Evolutionary conservation across 208 protist genomes (phyloP).

Genomic region (Leishmania turanica): DNA sequence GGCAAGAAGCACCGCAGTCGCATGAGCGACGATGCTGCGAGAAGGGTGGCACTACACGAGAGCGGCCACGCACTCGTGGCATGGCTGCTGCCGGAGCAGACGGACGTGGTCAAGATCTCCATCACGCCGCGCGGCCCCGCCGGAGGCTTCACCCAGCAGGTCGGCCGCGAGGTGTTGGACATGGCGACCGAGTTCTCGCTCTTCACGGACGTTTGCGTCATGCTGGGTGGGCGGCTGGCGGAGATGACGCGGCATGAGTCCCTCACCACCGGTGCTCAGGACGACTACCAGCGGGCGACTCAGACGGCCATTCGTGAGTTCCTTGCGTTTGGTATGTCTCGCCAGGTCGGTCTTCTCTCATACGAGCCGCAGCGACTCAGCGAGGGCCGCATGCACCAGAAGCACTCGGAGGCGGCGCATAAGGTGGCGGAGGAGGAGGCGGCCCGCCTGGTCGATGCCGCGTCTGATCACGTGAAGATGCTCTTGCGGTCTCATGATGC

Average conservation of each 20-base stretch:
- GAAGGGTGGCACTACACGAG: slow-evolving; percentile 94
- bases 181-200: slow-evolving; percentile 90
- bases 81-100: slow-evolving; percentile 90
- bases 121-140: slow-evolving; percentile 92
- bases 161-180: slow-evolving; percentile 78
- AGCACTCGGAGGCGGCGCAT: slow-evolving; percentile 63
- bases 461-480: slow-evolving; percentile 45
- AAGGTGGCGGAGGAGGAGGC: slow-evolving; percentile 71
- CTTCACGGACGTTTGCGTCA: slow-evolving; percentile 92
- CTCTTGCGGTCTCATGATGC: slow-evolving; percentile 54
- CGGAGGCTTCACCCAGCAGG: slow-evolving; percentile 84
- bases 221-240: slow-evolving; percentile 95
- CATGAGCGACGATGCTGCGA: slow-evolving; percentile 54
- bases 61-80: slow-evolving; percentile 96
- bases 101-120: slow-evolving; percentile 95
- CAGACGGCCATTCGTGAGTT: slow-evolving; percentile 68
- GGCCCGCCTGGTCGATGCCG: slow-evolving; percentile 54
- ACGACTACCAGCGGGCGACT: slow-evolving; percentile 94
- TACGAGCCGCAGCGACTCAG: slow-evolving; percentile 77
- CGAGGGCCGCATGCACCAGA: slow-evolving; percentile 80
- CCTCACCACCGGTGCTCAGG: slow-evolving; percentile 89
- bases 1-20: slow-evolving; percentile 86
- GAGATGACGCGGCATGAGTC: slow-evolving; percentile 93
- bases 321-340: slow-evolving; percentile 83
- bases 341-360: slow-evolving; percentile 66